Evolutionary conservation across 352 stramenopile species (phyloP).

Genomic region (Globisporangium sylvaticum): DNA sequence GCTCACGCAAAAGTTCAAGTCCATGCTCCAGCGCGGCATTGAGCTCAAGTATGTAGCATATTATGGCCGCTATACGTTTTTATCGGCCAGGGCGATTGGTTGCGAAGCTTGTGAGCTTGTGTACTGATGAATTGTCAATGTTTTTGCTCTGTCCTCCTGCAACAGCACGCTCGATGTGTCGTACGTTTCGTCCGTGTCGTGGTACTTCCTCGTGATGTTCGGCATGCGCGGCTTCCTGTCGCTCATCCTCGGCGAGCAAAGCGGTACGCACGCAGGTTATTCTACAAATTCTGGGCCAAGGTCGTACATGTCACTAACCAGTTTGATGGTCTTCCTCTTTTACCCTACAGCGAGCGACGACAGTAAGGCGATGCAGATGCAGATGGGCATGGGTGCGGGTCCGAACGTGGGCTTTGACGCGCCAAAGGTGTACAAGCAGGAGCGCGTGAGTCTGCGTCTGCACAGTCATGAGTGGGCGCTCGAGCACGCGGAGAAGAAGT

Average conservation of each 20-base stretch:
- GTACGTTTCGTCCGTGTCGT: constrained; percentile 97
- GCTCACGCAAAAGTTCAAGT: constrained; percentile 97
- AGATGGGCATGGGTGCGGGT: constrained; percentile 88
- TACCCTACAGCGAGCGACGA: constrained; percentile 71
- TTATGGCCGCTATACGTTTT: too few species aligned
- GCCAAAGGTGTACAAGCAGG: constrained; percentile 87
- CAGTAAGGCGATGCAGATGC: constrained; percentile 88
- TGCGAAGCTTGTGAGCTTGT: not conserved
- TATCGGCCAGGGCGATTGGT: too few species aligned
- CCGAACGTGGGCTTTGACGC: constrained; percentile 89
- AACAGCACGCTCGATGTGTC: constrained; percentile 95
- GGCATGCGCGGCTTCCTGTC: constrained; percentile 95
- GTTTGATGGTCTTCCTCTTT: not conserved
- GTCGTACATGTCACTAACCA: not conserved
- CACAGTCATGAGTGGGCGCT: constrained; percentile 82
- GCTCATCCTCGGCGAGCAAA: constrained; percentile 93
- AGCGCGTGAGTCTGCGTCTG: constrained; percentile 78
- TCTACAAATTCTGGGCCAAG: not conserved
- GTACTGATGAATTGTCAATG: too few species aligned
- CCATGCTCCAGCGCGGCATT: constrained; percentile 97
- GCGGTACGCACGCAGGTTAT: constrained; percentile 29
- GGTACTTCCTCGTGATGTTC: constrained; percentile 99
- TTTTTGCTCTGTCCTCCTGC: too few species aligned
- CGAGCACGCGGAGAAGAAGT: constrained; percentile 79
- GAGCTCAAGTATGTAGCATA: constrained; percentile 78